phyloP scores from a whole-genome alignment of 139 green algal genomes.

The Pseudopediastrum boryanum region DNA sequence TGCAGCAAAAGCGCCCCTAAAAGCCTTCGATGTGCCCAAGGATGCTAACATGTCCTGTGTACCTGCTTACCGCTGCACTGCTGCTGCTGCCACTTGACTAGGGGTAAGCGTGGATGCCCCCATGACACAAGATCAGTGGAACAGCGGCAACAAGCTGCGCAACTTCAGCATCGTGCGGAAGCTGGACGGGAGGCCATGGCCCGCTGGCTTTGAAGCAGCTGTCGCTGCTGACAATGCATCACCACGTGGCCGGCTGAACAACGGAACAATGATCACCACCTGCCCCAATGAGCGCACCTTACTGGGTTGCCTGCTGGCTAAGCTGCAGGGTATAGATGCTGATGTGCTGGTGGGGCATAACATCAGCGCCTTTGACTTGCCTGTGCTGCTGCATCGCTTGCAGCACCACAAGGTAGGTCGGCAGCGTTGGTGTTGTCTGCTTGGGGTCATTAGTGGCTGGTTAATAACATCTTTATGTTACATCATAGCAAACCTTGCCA shows the following conservation, averaged over 20 bases:
- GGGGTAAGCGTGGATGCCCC: constrained; percentile 62
- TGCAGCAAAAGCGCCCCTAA: background rate
- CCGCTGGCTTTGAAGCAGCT: constrained; percentile 82
- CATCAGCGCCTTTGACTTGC: constrained; percentile 89
- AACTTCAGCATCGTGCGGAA: constrained; percentile 88
- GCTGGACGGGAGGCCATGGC: constrained; percentile 83
- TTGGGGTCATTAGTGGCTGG: no score
- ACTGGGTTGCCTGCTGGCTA: constrained; percentile 86
- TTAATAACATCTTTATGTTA: background rate
- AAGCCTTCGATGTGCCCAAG: background rate
- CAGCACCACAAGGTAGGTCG: constrained; percentile 84
- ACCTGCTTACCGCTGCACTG: background rate
- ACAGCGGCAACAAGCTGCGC: constrained; percentile 56
- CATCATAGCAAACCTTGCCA: no score
- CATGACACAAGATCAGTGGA: constrained; percentile 74
- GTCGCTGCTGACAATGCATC: constrained; percentile 69
- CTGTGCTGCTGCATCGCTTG: constrained; percentile 91
- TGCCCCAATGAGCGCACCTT: constrained; percentile 85
- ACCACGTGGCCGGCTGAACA: constrained; percentile 67
- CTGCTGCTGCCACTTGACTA: background rate
- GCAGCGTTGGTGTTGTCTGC: background rate
- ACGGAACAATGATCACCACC: constrained; percentile 68
- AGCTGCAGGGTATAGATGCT: constrained; percentile 81
- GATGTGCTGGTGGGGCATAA: constrained; percentile 98
- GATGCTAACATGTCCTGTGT: background rate